These are phyloP conservation scores for Vinca minor DNA, from an alignment of 257 asterid genomes.

Conservation along the genomic window DNA sequence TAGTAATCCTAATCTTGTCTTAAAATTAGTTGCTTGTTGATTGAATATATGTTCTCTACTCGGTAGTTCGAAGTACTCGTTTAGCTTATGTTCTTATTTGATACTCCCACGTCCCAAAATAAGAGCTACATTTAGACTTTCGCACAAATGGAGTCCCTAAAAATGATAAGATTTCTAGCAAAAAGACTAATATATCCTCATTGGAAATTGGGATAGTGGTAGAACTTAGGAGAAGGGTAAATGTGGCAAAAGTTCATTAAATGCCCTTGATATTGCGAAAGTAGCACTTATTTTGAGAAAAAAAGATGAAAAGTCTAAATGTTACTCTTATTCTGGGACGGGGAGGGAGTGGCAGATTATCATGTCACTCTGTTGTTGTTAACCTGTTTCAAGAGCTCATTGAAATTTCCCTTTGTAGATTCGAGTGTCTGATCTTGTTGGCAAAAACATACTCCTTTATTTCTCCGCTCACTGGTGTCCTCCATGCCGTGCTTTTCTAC, in stretches of 20 bases:
- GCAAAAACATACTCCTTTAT: slow-evolving; percentile 57
- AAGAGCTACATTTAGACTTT: too few species aligned
- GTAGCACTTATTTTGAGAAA: too few species aligned
- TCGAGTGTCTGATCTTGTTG: slow-evolving; percentile 60
- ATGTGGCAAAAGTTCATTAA: too few species aligned
- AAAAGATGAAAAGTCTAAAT: too few species aligned
- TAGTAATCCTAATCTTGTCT: background rate
- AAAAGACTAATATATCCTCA: too few species aligned
- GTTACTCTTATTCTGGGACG: too few species aligned
- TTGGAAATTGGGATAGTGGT: too few species aligned
- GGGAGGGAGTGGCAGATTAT: background rate
- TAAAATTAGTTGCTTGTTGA: background rate
- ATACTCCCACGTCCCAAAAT: too few species aligned
- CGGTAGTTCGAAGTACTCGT: background rate
- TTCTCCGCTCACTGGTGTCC: slow-evolving; percentile 86
- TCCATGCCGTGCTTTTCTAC: slow-evolving; percentile 77
- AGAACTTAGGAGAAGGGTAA: too few species aligned
- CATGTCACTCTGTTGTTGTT: background rate
- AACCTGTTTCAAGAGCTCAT: background rate
- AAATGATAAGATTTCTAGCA: too few species aligned
- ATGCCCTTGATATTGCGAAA: too few species aligned
- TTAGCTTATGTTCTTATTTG: background rate
- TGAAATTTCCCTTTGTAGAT: slow-evolving; percentile 30
- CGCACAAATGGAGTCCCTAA: too few species aligned
- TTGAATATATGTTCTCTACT: background rate